These are phyloP conservation scores for Zygoascus hellenicus DNA, from an alignment of 1,139 yeast genomes.

Conservation along the genomic window DNA sequence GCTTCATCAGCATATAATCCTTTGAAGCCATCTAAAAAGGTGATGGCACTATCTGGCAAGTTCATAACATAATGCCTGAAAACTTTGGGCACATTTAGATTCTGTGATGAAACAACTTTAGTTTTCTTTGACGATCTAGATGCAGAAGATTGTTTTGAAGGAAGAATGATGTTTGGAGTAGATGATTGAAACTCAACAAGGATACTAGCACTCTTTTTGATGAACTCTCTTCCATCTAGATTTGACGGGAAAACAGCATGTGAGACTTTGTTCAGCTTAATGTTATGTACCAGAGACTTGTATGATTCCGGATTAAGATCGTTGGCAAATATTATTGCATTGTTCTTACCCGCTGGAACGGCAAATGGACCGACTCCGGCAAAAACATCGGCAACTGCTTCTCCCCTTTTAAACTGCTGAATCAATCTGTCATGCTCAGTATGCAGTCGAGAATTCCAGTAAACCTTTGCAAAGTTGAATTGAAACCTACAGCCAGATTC, in stretches of 20 bases:
- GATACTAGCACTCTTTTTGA: constrained; percentile 51
- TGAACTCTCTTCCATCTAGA: constrained; percentile 79
- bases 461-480: constrained; percentile 88
- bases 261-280: constrained; percentile 55
- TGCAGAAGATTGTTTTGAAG: not conserved
- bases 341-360: constrained; percentile 87
- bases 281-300: constrained; percentile 61
- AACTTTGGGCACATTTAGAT: constrained; percentile 47
- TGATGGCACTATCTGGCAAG: constrained; percentile 86
- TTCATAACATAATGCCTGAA: constrained; percentile 86
- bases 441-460: constrained; percentile 94
- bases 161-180: constrained; percentile 14
- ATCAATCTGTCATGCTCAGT: constrained; percentile 89
- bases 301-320: constrained; percentile 88
- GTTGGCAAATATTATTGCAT: constrained; percentile 77
- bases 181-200: constrained; percentile 36
- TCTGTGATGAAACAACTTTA: constrained; percentile 19
- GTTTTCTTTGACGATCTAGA: constrained; percentile 1
- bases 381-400: constrained; percentile 88
- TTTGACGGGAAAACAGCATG: constrained; percentile 60
- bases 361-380: constrained; percentile 99
- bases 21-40: constrained; percentile 69
- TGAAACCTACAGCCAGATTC: constrained; percentile 83
- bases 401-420: constrained; percentile 46
- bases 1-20: constrained; percentile 54